Conservation (phyloP, 2,329 filamentous ascomycete genomes). For the Aspergillus tubingensis region DNA sequence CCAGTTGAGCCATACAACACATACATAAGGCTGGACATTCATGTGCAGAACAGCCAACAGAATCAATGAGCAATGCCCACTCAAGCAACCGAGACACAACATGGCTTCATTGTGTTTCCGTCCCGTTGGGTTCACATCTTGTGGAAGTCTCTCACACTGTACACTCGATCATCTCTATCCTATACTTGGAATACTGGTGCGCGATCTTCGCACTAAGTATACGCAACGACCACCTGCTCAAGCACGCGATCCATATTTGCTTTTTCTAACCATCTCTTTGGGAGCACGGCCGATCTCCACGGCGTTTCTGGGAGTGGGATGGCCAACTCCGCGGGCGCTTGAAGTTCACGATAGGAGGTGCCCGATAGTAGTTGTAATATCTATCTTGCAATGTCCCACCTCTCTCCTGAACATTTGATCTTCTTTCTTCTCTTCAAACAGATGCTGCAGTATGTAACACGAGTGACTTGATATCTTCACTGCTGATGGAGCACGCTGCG, state of each 20-base stretch:
- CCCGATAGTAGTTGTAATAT: background rate
- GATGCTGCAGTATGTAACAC: background rate
- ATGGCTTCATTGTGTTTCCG: no score
- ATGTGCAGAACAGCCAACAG: no score
- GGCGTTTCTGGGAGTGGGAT: background rate
- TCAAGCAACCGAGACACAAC: background rate
- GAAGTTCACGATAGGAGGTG: background rate
- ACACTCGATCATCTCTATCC: background rate
- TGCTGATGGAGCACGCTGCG: background rate
- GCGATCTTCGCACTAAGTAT: background rate
- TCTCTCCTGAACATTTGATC: no score
- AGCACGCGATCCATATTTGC: background rate
- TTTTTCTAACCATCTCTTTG: background rate
- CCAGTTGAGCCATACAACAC: background rate
- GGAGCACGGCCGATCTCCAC: background rate
- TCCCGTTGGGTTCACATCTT: no score
- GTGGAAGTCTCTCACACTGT: no score
- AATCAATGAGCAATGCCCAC: no score
- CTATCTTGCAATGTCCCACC: background rate
- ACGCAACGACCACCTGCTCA: background rate
- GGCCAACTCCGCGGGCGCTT: constrained; percentile 2
- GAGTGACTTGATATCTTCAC: background rate
- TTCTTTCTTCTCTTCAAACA: background rate
- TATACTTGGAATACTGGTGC: background rate
- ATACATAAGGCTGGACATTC: background rate